phyloP scores from a whole-genome alignment of 2,329 filamentous ascomycete genomes.

The Aspergillus sp. region DNA sequence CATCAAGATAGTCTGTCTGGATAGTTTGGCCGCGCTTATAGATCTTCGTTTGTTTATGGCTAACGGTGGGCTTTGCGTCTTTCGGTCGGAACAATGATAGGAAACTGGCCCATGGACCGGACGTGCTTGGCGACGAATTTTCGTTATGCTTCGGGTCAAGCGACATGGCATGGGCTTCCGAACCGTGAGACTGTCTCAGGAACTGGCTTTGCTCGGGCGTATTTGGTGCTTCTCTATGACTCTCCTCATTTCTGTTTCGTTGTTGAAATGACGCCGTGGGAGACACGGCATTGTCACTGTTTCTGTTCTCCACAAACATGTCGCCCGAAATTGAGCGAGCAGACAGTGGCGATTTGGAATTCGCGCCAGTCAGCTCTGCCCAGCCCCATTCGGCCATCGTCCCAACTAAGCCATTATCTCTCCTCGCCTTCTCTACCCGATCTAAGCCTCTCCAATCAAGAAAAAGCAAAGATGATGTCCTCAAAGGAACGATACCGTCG shows the following conservation, averaged over 20 bases:
- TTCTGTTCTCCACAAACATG: constrained; percentile 12
- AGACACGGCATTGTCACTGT: constrained; percentile 2
- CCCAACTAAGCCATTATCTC: constrained; percentile 86
- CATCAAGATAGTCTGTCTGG: constrained; percentile 19
- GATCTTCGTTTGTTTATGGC: constrained; percentile 50
- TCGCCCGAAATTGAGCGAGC: constrained; percentile 16
- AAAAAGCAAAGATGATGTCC: constrained; percentile 93
- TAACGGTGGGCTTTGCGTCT: constrained; percentile 42
- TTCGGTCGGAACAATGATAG: constrained; percentile 66
- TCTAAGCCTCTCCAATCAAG: constrained; percentile 92
- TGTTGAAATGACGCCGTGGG: constrained; percentile 4
- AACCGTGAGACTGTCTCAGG: constrained; percentile 7
- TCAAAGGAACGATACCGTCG: constrained; percentile 88
- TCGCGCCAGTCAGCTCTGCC: constrained; percentile 74
- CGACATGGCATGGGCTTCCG: constrained; percentile 8
- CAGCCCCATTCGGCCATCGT: constrained; percentile 91
- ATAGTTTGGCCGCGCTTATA: constrained; percentile 73
- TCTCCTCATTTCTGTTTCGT: constrained; percentile 5
- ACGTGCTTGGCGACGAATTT: constrained; percentile 18
- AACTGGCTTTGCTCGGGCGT: constrained; percentile 16
- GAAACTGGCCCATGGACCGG: constrained; percentile 53
- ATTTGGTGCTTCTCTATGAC: constrained; percentile 1
- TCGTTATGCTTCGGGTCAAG: constrained; percentile 9
- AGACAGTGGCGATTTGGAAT: constrained; percentile 48
- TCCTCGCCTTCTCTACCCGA: constrained; percentile 84